Base-by-base conservation (phyloP, 139 green algal species). In the Chlorella vulgaris region DNA sequence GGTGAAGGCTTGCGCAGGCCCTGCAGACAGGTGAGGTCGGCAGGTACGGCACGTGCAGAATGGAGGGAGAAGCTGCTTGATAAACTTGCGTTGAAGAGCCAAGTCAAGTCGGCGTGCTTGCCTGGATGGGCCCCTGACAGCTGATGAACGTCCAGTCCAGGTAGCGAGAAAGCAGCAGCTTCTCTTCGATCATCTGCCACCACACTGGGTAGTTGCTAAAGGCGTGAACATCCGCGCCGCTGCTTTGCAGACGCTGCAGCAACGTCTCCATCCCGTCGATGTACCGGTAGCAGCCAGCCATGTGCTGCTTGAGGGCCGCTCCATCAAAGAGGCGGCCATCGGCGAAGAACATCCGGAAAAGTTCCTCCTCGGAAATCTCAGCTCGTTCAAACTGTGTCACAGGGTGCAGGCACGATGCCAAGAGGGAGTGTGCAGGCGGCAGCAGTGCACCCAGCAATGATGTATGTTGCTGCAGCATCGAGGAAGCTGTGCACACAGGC, bases 121-220 rank as follows among this genome's bases (percentile, higher is more conserved):
- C 90, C 91, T 87, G 75, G 83, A 96, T 93, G 4, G 91, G 89
- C 5, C 90, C 91, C 13, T 82, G 67, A 74, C 94, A 98, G n/a
- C 85, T 93, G 13, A 98, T 42, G 43, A 97, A 98, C 8, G 91
- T 96, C 94, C 94, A 98, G 0, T 84, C 19, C 65, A 98, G 61
- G 79, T 93, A 96, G 15, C 86, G 74, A 0, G 80, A 90, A 1
- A 97, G 78, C 22, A 43, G 31, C 71, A 97, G 86, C 87, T 96
- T 95, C 2, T 93, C 87, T 63, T 98, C 94, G 47, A 98, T 96
- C 39, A 91, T 76, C 40, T 81, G 82, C 15, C 66, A 89, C 58
- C 73, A 80, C 53, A 36, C 71, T 1, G 51, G 39, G 39, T 80
- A 80, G 58, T 53, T 66, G 55, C 24, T 66, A 26, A 66, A 70